Conservation (phyloP, 2,329 filamentous ascomycete genomes). For the Westerdykella aurantiaca region DNA sequence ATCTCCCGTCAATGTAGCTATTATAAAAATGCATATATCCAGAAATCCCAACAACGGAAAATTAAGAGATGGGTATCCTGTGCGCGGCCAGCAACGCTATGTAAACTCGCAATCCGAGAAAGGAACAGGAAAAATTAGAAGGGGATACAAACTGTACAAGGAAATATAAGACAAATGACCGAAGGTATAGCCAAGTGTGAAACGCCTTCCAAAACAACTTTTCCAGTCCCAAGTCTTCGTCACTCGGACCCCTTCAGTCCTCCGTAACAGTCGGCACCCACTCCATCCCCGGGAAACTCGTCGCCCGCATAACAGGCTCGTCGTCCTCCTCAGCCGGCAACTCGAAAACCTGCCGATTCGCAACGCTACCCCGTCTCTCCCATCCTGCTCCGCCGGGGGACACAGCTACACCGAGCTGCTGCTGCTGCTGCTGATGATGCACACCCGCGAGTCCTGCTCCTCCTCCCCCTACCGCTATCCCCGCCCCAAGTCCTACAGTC, state of each 20-base stretch:
- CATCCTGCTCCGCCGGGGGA: slow-evolving; percentile 27
- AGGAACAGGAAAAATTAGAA: no score
- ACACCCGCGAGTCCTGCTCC: no score
- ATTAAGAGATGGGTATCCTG: no score
- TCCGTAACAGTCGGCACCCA: slow-evolving; percentile 53
- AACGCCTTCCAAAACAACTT: background rate
- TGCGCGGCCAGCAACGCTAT: no score
- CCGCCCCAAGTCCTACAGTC: background rate
- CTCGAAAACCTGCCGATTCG: slow-evolving; percentile 25
- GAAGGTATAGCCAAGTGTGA: background rate
- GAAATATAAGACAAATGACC: background rate
- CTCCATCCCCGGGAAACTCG: slow-evolving; percentile 65
- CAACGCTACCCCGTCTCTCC: slow-evolving; percentile 21
- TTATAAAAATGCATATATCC: no score
- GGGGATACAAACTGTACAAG: no score
- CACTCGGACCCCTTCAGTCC: slow-evolving; percentile 13
- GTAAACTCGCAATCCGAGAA: no score
- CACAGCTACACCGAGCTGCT: background rate
- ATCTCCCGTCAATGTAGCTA: no score
- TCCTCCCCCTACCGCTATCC: background rate
- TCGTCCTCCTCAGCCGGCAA: slow-evolving; percentile 40
- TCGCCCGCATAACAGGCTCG: slow-evolving; percentile 57
- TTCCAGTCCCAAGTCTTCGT: no score
- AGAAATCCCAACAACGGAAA: no score
- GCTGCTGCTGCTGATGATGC: background rate